Conservation (phyloP, 2,329 filamentous ascomycete species). For the Arthroderma sp. region DNA sequence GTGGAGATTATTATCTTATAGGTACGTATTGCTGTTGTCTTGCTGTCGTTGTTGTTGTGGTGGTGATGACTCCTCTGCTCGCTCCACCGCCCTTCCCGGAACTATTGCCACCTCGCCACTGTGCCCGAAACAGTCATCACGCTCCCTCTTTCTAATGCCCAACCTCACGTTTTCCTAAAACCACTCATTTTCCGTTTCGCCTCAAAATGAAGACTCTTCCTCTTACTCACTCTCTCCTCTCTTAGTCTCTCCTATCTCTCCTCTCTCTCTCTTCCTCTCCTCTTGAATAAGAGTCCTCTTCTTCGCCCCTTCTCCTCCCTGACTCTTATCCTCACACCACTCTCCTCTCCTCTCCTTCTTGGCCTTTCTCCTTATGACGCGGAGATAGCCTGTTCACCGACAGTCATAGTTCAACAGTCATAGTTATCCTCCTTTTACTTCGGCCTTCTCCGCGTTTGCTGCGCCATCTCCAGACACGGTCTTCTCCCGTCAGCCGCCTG, state of each 20-base stretch:
- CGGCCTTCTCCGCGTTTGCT: not conserved
- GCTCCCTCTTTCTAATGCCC: too few species aligned
- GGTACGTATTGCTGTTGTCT: too few species aligned
- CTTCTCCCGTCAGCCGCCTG: conserved; percentile 5
- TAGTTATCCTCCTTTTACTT: not conserved
- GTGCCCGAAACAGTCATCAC: too few species aligned
- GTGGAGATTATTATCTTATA: too few species aligned
- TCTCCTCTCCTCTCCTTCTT: not conserved
- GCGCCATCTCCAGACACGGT: not conserved
- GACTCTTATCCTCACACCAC: not conserved
- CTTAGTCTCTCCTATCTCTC: not conserved
- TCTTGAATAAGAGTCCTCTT: not conserved
- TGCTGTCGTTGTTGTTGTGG: too few species aligned
- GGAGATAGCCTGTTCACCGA: not conserved
- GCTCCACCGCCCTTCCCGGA: too few species aligned
- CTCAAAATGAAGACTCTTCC: not conserved
- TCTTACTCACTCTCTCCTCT: not conserved
- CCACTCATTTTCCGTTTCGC: too few species aligned
- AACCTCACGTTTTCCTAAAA: too few species aligned
- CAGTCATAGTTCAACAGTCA: not conserved
- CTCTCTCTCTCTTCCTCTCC: not conserved
- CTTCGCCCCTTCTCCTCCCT: not conserved
- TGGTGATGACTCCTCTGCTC: too few species aligned
- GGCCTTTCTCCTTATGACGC: not conserved
- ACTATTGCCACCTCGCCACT: too few species aligned